Percentiles rank a stretch among this genome's conserved stretches.
phyloP scores from a whole-genome alignment of 768 basidiomycete species.

The Phylloporus rhodoxanthus region DNA sequence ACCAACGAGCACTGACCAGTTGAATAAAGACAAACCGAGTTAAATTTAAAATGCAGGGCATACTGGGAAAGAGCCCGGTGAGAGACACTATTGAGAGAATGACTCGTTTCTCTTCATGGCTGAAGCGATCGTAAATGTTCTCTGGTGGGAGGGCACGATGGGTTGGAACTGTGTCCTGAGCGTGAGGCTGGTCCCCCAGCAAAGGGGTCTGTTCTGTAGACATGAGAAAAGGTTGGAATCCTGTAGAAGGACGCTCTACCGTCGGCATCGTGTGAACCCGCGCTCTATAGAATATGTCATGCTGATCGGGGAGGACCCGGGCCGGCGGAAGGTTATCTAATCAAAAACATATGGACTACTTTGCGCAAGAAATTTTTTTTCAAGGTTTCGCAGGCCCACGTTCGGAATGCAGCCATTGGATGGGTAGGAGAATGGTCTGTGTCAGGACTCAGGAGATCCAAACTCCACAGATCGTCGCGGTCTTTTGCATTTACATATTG shows the following conservation, averaged over 20 bases:
- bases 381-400: background rate
- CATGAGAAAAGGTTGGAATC: background rate
- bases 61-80: constrained; percentile 60
- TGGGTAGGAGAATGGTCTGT: background rate
- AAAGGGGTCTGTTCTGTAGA: constrained; percentile 27
- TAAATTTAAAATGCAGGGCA: constrained; percentile 13
- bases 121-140: constrained; percentile 57
- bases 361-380: background rate
- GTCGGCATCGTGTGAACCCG: background rate
- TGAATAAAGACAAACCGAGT: background rate
- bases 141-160: constrained; percentile 12
- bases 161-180: background rate
- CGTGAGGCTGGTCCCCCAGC: constrained; percentile 8
- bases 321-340: background rate
- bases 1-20: constrained; percentile 52
- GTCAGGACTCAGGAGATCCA: background rate
- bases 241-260: background rate
- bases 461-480: background rate
- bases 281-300: background rate
- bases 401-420: background rate
- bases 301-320: background rate
- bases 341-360: background rate
- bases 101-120: constrained; percentile 39
- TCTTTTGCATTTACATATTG: background rate
- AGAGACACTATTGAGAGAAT: constrained; percentile 56